Evolutionary conservation across 345 rosid genomes (phyloP).

Genomic region (Triadica sebifera): DNA sequence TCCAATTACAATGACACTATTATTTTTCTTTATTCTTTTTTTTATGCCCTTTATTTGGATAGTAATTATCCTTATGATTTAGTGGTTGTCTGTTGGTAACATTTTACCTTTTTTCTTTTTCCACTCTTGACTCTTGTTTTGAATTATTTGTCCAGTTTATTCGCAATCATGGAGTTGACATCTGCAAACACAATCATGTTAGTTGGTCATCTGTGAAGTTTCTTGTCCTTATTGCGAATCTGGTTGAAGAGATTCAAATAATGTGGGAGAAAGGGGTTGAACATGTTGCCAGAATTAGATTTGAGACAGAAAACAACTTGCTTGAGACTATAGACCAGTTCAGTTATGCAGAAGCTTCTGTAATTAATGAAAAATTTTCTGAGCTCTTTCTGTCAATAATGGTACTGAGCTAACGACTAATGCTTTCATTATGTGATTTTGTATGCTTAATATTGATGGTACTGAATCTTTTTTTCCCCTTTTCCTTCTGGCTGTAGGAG

Average conservation of each 20-base stretch:
- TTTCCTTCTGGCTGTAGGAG: conserved; percentile 48
- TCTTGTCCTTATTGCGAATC: conserved; percentile 51
- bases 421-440: neutral
- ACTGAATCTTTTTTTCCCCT: neutral
- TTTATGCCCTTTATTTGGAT: neutral
- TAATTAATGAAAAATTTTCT: conserved; percentile 42
- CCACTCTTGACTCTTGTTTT: conserved; percentile 17
- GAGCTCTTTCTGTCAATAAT: conserved; percentile 41
- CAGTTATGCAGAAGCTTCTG: conserved; percentile 33
- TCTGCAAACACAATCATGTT: conserved; percentile 45
- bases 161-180: conserved; percentile 38
- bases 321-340: conserved; percentile 34
- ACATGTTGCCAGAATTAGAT: conserved; percentile 29
- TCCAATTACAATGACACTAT: neutral
- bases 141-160: conserved; percentile 52
- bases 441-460: conserved; percentile 7
- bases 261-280: conserved; percentile 47
- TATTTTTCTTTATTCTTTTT: neutral
- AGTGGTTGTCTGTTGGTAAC: neutral
- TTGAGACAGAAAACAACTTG: conserved; percentile 22
- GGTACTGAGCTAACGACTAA: conserved; percentile 40
- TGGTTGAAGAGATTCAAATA: conserved; percentile 61
- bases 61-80: neutral
- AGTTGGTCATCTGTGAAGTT: conserved; percentile 56
- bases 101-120: neutral